Base-by-base conservation (phyloP, 2,329 filamentous ascomycete species). In the Fusarium camptoceras region DNA sequence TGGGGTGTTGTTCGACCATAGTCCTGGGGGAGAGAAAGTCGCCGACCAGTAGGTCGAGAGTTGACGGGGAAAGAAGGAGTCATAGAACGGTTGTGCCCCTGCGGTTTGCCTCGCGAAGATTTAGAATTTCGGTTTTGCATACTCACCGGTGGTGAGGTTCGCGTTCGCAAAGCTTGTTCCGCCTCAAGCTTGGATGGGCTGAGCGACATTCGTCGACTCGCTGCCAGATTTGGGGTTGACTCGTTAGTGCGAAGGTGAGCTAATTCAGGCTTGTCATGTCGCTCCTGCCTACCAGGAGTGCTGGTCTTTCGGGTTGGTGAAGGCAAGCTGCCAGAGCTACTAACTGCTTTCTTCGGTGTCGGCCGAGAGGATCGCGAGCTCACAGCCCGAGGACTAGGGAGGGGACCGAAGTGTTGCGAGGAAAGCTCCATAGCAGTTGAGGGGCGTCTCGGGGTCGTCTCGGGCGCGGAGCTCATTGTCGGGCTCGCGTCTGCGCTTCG, bases 111-210 rank as follows among this genome's bases (percentile, higher is more conserved):
- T 14, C 62, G 68, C 5, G 73, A 43, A 20, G 67, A 66, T 43
- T 75, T 79, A 15, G 66, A 76, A 30, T 78, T 81, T 27, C 81
- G 78, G 6, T 80, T 83, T n/a, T 77, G 77, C 76, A 84, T 80
- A 69, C 81, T 84, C 28, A 84, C 78, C 0, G 83, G 82, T 1
- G 82, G 81, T 5, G 81, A 78, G 0, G 80, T 79, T 55, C 73
- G 81, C 12, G 77, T 71, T 58, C 76, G 78, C 42, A 73, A 76
- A 22, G 70, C 57, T 15, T 73, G 60, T 39, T 73, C 60, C 18
- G 59, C 37, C 14, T 64, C 67, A 12, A 56, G 49, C 44, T 50
- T 59, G 8, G 71, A 59, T 25, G 57, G 53, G 14, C 60, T 54
- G 5, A 56, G 54, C 9, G 59, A 39, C 31, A 53, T 63, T 31